Evolutionary conservation across 495 filamentous ascomycete genomes (phyloP), one percentile per base, ranked within the genome.

Genomic region (Podospora comata): DNA sequence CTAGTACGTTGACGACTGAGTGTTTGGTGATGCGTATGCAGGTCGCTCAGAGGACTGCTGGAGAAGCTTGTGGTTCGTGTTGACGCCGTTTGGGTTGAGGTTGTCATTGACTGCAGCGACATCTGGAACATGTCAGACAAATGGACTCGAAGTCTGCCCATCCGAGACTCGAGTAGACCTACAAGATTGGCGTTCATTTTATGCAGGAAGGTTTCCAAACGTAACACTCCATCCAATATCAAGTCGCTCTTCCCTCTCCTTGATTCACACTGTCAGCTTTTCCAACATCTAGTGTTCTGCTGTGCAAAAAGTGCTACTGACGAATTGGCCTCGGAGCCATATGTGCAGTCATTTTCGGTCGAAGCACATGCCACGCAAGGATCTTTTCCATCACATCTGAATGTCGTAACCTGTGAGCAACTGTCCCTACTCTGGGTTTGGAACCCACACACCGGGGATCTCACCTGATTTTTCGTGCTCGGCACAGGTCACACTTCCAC

Each of bases 191-290:
- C 68, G 54, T 75, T 75, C 59, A 75, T 72, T 56, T 75, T 68
- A 1, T 74, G 72, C 11, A 75, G 62, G 39, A 65, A 68, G 57
- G 57, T 69, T 60, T 79, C 77, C 60, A 79, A 66, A 11, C 77
- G 76, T 9, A 76, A 60, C 2, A 78, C 71, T 2, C 73, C 74
- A 34, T 79, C 76, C 1, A 79, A 71, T 30, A 79, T 79, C 5
- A 76, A 66, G 53, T 79, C 77, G 55, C 76, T 79, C 57, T 79
- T 79, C 1, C 76, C 75, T 65, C 76, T 72, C 39, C 69, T 75
- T 27, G 57, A 65, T 26, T 57, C 13, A 53, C 15, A 34, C 23
- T 66, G 61, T 67, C 73, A 32, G 7, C 7, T 5, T 32, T 7
- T 32, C 3, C 30, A 4, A 32, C 0, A 32, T 7, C 30, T 32